Evolutionary conservation across 768 basidiomycete species (phyloP).

Genomic region (Daedaleopsis nitida): DNA sequence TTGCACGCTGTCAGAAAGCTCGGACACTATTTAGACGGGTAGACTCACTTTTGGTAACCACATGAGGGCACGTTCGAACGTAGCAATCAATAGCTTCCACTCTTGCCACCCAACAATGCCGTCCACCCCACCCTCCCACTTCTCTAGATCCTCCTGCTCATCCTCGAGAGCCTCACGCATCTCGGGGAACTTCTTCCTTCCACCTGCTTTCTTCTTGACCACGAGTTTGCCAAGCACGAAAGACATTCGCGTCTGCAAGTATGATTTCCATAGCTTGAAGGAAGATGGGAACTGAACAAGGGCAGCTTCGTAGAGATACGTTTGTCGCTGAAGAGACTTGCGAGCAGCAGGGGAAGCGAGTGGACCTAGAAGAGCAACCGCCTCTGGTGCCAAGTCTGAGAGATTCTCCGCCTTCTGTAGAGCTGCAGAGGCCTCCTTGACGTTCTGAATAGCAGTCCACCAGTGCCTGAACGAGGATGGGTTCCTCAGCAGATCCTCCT

Average conservation of each 20-base stretch:
- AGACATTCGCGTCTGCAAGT: conserved; percentile 78
- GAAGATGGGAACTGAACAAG: conserved; percentile 83
- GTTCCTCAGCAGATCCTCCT: conserved; percentile 93
- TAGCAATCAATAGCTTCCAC: conserved; percentile 87
- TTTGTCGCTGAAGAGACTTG: conserved; percentile 77
- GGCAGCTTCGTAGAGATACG: conserved; percentile 93
- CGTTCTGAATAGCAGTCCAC: conserved; percentile 83
- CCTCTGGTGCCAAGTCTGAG: conserved; percentile 49
- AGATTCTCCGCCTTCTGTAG: conserved; percentile 59
- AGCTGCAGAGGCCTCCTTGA: conserved; percentile 64
- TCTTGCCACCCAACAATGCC: conserved; percentile 94
- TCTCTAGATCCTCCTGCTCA: conserved; percentile 74
- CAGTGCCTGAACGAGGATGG: conserved; percentile 90
- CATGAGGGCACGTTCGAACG: conserved; percentile 91
- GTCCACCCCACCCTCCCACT: conserved; percentile 88
- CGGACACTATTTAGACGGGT: neutral
- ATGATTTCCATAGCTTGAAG: conserved; percentile 96
- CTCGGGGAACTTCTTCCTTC: conserved; percentile 88
- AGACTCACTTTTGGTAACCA: conserved; percentile 85
- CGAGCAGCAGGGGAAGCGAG: conserved; percentile 74
- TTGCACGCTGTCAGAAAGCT: conserved; percentile 34
- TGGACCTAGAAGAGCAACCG: conserved; percentile 69
- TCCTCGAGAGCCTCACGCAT: conserved; percentile 90
- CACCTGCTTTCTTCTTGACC: conserved; percentile 76
- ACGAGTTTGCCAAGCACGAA: conserved; percentile 83